Evolutionary conservation across 2,329 filamentous ascomycete genomes (phyloP).

Genomic region (Diplodia mutila): DNA sequence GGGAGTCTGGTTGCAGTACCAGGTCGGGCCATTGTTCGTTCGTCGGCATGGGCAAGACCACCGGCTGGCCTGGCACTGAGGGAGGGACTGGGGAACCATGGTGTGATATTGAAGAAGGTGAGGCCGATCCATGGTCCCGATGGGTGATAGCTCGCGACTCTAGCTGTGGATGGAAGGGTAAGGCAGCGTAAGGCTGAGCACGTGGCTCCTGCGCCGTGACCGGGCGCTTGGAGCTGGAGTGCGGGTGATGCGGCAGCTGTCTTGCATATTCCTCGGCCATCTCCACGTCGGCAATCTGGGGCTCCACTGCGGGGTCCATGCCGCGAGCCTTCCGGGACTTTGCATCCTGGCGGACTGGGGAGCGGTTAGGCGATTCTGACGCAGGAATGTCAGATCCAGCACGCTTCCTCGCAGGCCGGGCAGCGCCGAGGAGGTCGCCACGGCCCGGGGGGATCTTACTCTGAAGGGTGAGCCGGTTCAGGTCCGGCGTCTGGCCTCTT

Average conservation of each 20-base stretch:
- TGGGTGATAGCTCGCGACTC: constrained; percentile 22
- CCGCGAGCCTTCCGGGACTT: constrained; percentile 27
- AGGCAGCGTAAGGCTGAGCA: constrained; percentile 3
- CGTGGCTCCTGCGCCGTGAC: constrained; percentile 2
- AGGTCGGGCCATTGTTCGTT: constrained; percentile 46
- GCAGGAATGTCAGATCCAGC: constrained; percentile 23
- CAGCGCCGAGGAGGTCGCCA: background rate
- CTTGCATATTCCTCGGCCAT: constrained; percentile 8
- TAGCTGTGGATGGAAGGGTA: constrained; percentile 11
- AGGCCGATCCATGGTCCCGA: background rate
- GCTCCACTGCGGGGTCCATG: background rate
- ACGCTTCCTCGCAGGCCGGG: constrained; percentile 12
- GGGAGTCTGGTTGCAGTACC: constrained; percentile 63
- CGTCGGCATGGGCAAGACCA: constrained; percentile 40
- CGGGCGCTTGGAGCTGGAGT: background rate
- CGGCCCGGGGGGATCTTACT: background rate
- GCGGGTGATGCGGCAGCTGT: background rate
- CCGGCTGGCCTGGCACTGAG: constrained; percentile 30
- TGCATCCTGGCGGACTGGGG: constrained; percentile 27
- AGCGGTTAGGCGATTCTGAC: constrained; percentile 14
- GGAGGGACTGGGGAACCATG: constrained; percentile 27
- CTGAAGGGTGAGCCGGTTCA: constrained; percentile 36
- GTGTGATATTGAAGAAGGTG: constrained; percentile 16
- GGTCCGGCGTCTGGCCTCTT: constrained; percentile 36
- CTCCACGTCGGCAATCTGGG: constrained; percentile 11